Percentiles rank a stretch among this genome's conserved stretches.
phyloP scores from a whole-genome alignment of 805 yeast genomes.

The Cyberlindnera xishuangbannaensis region DNA sequence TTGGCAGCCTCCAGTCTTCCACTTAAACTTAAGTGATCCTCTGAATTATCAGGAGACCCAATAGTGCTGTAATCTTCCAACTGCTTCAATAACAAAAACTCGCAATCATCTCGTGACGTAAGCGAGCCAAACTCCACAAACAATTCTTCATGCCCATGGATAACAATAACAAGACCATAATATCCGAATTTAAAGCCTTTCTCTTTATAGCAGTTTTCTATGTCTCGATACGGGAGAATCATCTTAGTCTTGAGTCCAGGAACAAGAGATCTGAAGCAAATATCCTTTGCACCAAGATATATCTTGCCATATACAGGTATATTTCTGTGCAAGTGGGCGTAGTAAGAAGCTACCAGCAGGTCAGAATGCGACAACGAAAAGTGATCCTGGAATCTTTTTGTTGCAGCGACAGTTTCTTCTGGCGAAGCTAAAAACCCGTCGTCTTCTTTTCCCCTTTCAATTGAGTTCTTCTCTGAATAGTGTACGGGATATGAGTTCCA shows the following conservation, averaged over 20 bases:
- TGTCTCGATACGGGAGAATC: constrained; percentile 72
- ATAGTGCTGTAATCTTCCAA: constrained; percentile 32
- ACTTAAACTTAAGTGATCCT: constrained; percentile 18
- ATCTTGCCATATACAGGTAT: constrained; percentile 81
- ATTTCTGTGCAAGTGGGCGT: constrained; percentile 59
- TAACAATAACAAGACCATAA: constrained; percentile 62
- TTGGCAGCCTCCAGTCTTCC: constrained; percentile 47
- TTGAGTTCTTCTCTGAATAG: constrained; percentile 36
- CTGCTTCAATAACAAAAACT: constrained; percentile 43
- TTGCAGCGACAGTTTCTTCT: constrained; percentile 40
- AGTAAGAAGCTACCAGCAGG: constrained; percentile 60
- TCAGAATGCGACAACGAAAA: constrained; percentile 57
- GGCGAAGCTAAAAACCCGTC: constrained; percentile 45
- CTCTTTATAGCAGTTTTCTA: constrained; percentile 64
- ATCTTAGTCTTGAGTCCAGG: constrained; percentile 76
- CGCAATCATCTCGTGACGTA: constrained; percentile 69
- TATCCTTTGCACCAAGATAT: constrained; percentile 57
- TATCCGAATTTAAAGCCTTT: constrained; percentile 66
- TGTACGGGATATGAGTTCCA: constrained; percentile 63
- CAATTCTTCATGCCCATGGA: constrained; percentile 72
- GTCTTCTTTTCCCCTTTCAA: constrained; percentile 33
- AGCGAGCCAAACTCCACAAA: constrained; percentile 68
- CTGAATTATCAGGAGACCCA: constrained; percentile 6
- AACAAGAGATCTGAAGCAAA: constrained; percentile 77
- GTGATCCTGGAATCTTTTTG: constrained; percentile 54